Conservation (phyloP, 345 rosid species). For the Gynandropsis gynandra region DNA sequence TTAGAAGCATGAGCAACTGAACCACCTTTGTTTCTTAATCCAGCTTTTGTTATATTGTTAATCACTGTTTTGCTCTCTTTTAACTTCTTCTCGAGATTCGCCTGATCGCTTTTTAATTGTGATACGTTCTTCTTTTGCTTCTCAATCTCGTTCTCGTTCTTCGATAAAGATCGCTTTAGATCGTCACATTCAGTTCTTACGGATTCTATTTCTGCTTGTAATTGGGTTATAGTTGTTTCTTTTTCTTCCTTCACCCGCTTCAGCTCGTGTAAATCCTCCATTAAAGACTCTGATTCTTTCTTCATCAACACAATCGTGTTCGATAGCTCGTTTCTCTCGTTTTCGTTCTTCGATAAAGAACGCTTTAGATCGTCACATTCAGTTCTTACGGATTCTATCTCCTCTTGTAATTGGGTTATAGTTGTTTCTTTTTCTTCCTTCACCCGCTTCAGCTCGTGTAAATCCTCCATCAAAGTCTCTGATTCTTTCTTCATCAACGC, state of each 20-base stretch:
- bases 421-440: constrained; percentile 42
- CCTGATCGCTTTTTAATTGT: constrained; percentile 53
- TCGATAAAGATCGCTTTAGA: constrained; percentile 38
- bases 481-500: constrained; percentile 42
- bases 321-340: constrained; percentile 39
- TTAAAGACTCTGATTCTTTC: constrained; percentile 42
- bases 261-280: constrained; percentile 35
- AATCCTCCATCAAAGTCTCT: constrained; percentile 36
- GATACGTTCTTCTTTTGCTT: constrained; percentile 48
- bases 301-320: constrained; percentile 29
- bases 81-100: constrained; percentile 58
- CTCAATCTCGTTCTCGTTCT: constrained; percentile 60
- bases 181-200: constrained; percentile 38
- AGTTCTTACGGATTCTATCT: constrained; percentile 34
- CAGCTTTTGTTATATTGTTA: constrained; percentile 33
- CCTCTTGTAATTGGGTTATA: constrained; percentile 34
- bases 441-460: constrained; percentile 31
- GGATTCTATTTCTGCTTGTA: constrained; percentile 44
- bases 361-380: constrained; percentile 42
- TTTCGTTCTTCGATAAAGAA: constrained; percentile 32
- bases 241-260: constrained; percentile 45
- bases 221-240: constrained; percentile 31
- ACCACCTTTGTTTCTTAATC: constrained; percentile 30
- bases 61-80: constrained; percentile 37
- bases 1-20: constrained; percentile 34